Evolutionary conservation across 2,329 filamentous ascomycete species (phyloP).

Genomic region (Cephalotrichum gorgonifer): DNA sequence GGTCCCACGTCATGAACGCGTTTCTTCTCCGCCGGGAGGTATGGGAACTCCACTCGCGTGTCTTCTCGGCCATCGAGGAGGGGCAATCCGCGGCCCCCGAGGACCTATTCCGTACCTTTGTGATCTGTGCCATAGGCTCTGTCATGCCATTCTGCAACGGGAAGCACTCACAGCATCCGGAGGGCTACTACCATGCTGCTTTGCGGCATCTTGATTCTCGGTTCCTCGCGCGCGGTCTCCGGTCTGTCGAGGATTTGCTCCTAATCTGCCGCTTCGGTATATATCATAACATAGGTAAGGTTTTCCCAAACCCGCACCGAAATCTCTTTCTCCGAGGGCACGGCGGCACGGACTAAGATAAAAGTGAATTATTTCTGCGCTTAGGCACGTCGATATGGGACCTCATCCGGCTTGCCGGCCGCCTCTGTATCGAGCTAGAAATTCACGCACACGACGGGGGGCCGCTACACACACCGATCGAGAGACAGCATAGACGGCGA

Average conservation of each 20-base stretch:
- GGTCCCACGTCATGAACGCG: slow-evolving; percentile 15
- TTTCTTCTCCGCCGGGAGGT: slow-evolving; percentile 17
- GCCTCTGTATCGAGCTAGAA: slow-evolving; percentile 26
- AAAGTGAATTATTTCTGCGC: neutral
- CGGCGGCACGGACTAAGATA: no score
- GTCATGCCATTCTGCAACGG: slow-evolving; percentile 22
- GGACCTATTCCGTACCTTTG: slow-evolving; percentile 22
- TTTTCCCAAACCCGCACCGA: no score
- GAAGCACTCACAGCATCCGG: slow-evolving; percentile 21
- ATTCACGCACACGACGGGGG: slow-evolving; percentile 15
- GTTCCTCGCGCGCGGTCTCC: slow-evolving; percentile 19
- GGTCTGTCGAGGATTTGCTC: slow-evolving; percentile 27
- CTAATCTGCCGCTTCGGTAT: slow-evolving; percentile 29
- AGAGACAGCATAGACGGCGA: slow-evolving; percentile 24
- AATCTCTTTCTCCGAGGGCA: no score
- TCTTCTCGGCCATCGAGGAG: slow-evolving; percentile 9
- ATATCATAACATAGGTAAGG: slow-evolving; percentile 26
- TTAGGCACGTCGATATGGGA: slow-evolving; percentile 27
- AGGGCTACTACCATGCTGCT: slow-evolving; percentile 27
- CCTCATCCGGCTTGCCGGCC: slow-evolving; percentile 25
- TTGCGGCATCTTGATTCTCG: slow-evolving; percentile 18
- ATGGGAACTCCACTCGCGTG: slow-evolving; percentile 8
- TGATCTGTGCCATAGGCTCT: slow-evolving; percentile 24
- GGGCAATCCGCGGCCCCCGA: slow-evolving; percentile 10
- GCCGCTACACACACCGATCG: slow-evolving; percentile 10